These are phyloP conservation scores for Suillus spraguei DNA, from an alignment of 768 basidiomycete genomes.

Conservation along the genomic window DNA sequence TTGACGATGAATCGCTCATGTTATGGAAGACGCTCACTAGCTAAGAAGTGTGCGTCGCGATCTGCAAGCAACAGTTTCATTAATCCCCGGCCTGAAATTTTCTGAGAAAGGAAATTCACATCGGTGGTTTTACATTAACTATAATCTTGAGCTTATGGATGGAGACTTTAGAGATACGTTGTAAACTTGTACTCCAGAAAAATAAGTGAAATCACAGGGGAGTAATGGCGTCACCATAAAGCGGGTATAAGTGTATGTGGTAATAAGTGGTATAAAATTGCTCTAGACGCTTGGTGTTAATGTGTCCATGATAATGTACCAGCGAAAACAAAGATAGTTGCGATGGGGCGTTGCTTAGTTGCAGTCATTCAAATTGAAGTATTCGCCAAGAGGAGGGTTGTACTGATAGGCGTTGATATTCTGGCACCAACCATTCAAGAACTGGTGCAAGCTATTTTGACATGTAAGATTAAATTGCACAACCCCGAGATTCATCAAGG, in stretches of 20 bases:
- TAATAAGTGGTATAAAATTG: background rate
- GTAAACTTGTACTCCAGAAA: conserved; percentile 1
- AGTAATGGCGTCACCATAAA: conserved; percentile 1
- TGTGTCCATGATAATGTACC: background rate
- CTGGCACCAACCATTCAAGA: conserved; percentile 72
- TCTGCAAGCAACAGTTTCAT: conserved; percentile 11
- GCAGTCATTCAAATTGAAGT: conserved; percentile 61
- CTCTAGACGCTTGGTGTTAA: background rate
- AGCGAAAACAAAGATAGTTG: background rate
- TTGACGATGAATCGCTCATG: conserved; percentile 27
- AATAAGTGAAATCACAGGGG: conserved; percentile 2
- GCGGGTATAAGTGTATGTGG: background rate
- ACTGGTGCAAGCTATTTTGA: conserved; percentile 60
- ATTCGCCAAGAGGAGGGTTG: conserved; percentile 54
- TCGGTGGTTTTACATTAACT: conserved; percentile 28
- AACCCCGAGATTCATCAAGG: conserved; percentile 16
- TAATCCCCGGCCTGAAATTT: conserved; percentile 11
- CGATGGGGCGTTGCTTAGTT: conserved; percentile 9
- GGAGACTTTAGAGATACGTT: background rate
- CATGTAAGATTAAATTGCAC: background rate
- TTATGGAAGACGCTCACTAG: background rate
- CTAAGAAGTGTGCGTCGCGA: conserved; percentile 3
- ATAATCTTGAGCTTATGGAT: background rate
- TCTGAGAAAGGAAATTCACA: conserved; percentile 20
- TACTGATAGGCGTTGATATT: conserved; percentile 53